A percentile compares a stretch with the other conserved stretches of the same genome.
These are phyloP conservation scores for Claviceps humidiphila DNA, from an alignment of 2,329 filamentous ascomycete species.

Conservation along the genomic window DNA sequence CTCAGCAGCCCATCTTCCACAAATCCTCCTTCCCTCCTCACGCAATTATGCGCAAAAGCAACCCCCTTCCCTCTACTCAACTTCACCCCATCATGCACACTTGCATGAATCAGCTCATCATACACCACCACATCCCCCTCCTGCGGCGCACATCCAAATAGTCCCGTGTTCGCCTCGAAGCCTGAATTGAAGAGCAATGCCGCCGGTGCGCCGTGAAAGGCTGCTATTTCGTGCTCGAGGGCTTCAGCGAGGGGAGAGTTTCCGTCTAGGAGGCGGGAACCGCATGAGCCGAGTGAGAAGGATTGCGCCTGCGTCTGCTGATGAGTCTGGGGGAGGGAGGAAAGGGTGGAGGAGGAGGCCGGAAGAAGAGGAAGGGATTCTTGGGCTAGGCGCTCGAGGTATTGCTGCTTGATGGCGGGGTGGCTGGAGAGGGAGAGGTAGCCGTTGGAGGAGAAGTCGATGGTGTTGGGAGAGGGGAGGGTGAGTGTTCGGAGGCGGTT, in stretches of 20 bases:
- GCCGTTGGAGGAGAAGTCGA: constrained; percentile 67
- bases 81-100: constrained; percentile 64
- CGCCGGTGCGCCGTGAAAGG: constrained; percentile 31
- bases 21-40: constrained; percentile 12
- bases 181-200: constrained; percentile 45
- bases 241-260: constrained; percentile 31
- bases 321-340: too few relatives aligned
- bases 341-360: background rate
- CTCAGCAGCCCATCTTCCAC: background rate
- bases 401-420: constrained; percentile 44
- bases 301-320: background rate
- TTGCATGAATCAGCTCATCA: constrained; percentile 67
- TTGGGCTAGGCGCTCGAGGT: constrained; percentile 31
- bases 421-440: constrained; percentile 61
- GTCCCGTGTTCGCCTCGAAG: constrained; percentile 52
- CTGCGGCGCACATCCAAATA: constrained; percentile 48
- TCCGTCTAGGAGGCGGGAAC: constrained; percentile 40
- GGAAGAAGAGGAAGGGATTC: background rate
- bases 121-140: constrained; percentile 51
- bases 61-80: constrained; percentile 40
- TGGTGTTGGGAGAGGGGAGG: constrained; percentile 50
- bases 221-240: constrained; percentile 33
- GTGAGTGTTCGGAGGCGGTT: constrained; percentile 31
- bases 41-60: constrained; percentile 45
- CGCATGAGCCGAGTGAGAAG: constrained; percentile 32